Percentiles rank a stretch among this genome's conserved stretches.
These are phyloP conservation scores for Chiua virens DNA, from an alignment of 768 basidiomycete species.

Conservation along the genomic window DNA sequence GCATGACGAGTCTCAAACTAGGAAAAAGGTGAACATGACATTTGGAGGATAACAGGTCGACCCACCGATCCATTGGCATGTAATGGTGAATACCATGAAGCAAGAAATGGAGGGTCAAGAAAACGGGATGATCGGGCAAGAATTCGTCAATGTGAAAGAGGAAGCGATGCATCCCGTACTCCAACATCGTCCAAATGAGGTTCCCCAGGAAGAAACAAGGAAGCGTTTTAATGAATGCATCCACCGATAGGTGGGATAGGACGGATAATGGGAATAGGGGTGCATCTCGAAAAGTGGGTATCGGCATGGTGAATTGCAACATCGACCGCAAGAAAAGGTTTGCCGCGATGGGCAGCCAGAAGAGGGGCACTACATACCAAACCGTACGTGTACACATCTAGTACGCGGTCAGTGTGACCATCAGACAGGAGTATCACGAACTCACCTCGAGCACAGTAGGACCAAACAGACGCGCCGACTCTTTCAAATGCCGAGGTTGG, in stretches of 20 bases:
- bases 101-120: slow-evolving; percentile 86
- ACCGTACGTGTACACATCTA: slow-evolving; percentile 80
- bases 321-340: slow-evolving; percentile 84
- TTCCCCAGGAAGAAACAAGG: slow-evolving; percentile 83
- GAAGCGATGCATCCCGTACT: slow-evolving; percentile 93
- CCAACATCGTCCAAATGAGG: slow-evolving; percentile 90
- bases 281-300: slow-evolving; percentile 60
- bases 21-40: slow-evolving; percentile 5
- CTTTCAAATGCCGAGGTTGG: slow-evolving; percentile 84
- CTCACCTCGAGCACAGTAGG: slow-evolving; percentile 76
- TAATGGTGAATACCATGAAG: slow-evolving; percentile 98
- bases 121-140: slow-evolving; percentile 80
- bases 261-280: slow-evolving; percentile 55
- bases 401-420: not conserved
- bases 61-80: slow-evolving; percentile 91
- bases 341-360: slow-evolving; percentile 87
- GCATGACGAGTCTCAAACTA: slow-evolving; percentile 95
- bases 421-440: not conserved
- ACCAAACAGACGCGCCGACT: slow-evolving; percentile 87
- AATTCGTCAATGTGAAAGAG: slow-evolving; percentile 91
- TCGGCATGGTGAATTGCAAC: slow-evolving; percentile 72
- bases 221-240: slow-evolving; percentile 53
- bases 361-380: slow-evolving; percentile 90
- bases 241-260: slow-evolving; percentile 46
- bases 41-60: not conserved